A percentile compares a stretch with the other conserved stretches of the same genome.
Evolutionary conservation across 1,284 basidiomycete genomes (phyloP).

Genomic region (Inonotus hispidus): DNA sequence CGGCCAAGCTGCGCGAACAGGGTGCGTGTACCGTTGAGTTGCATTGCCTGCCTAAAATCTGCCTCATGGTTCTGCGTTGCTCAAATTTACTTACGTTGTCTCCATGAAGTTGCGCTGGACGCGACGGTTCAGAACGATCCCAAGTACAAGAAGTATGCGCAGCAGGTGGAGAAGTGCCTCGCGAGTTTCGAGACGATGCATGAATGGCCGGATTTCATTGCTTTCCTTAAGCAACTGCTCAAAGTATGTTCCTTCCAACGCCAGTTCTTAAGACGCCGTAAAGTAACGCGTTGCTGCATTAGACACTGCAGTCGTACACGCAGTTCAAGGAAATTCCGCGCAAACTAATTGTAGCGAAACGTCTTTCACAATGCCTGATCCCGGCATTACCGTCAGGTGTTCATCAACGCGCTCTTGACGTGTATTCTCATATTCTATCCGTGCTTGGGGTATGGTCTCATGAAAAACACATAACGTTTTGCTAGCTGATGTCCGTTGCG

Average conservation of each 20-base stretch:
- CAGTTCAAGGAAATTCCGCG: conserved; percentile 94
- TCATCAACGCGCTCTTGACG: conserved; percentile 93
- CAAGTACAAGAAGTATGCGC: conserved; percentile 94
- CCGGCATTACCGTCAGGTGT: conserved; percentile 96
- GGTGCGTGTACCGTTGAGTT: conserved; percentile 6
- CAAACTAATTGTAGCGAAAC: conserved; percentile 92
- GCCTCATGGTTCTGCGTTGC: not conserved
- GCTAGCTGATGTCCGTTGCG: not conserved
- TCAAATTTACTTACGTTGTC: not conserved
- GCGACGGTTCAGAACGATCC: conserved; percentile 47
- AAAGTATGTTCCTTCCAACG: conserved; percentile 55
- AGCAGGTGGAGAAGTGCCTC: conserved; percentile 88
- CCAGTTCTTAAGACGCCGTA: not conserved
- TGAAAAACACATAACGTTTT: conserved; percentile 3
- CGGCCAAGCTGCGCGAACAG: conserved; percentile 19
- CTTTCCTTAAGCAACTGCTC: conserved; percentile 91
- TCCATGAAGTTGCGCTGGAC: conserved; percentile 14
- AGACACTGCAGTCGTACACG: conserved; percentile 90
- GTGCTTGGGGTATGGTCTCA: conserved; percentile 72
- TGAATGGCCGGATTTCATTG: conserved; percentile 99
- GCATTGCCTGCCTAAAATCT: not conserved
- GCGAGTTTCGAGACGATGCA: conserved; percentile 94
- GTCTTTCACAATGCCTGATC: conserved; percentile 94
- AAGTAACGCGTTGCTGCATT: conserved; percentile 1
- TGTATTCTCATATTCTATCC: conserved; percentile 87